A percentile compares a stretch with the other conserved stretches of the same genome.
Conservation (phyloP, 768 basidiomycete species). For the Pulveroboletus sp. region DNA sequence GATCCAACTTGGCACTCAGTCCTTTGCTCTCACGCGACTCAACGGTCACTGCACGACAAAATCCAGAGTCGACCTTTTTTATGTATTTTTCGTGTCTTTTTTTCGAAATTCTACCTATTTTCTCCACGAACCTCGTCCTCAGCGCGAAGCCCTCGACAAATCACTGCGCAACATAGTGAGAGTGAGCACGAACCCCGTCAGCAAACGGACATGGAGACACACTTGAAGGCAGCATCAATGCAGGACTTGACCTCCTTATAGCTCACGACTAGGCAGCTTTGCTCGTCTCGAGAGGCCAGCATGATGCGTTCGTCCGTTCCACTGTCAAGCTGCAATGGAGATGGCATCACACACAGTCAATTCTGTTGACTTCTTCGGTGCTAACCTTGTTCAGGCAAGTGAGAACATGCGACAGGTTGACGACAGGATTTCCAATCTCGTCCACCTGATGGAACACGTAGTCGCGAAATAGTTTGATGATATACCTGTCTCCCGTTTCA, state of each 20-base stretch:
- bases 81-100: conserved; percentile 50
- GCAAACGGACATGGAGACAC: conserved; percentile 18
- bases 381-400: conserved; percentile 89
- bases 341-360: background rate
- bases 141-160: conserved; percentile 31
- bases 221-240: conserved; percentile 82
- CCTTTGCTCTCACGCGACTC: background rate
- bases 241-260: conserved; percentile 89
- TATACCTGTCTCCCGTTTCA: conserved; percentile 96
- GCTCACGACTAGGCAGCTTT: conserved; percentile 89
- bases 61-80: conserved; percentile 25
- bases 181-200: background rate
- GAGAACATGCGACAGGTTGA: conserved; percentile 88
- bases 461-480: conserved; percentile 96
- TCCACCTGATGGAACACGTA: conserved; percentile 98
- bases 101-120: conserved; percentile 69
- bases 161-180: conserved; percentile 36
- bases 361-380: conserved; percentile 1
- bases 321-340: conserved; percentile 66
- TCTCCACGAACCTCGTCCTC: conserved; percentile 19
- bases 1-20: background rate
- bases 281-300: conserved; percentile 93
- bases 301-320: conserved; percentile 93
- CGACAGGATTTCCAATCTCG: conserved; percentile 80
- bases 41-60: background rate